A percentile compares a stretch with the other conserved stretches of the same genome.
These are phyloP conservation scores for Mallotus japonicus DNA, from an alignment of 441 rosid species.

Conservation along the genomic window DNA sequence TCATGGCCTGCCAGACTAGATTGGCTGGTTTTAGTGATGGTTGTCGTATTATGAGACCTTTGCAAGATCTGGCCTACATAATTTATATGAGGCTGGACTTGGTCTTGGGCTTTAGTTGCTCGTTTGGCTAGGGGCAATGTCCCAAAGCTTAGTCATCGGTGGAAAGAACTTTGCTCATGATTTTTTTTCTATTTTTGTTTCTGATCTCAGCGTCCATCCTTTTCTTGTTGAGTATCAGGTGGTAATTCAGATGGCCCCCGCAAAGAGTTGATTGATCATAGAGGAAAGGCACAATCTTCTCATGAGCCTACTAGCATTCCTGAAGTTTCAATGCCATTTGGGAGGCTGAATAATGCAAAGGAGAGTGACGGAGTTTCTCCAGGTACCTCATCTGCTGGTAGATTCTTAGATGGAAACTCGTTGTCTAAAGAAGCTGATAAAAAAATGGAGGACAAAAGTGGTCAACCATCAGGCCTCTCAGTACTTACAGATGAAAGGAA, in stretches of 20 bases:
- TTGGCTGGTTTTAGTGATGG: slow-evolving; percentile 10
- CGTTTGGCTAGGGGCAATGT: not conserved
- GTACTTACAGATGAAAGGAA: slow-evolving; percentile 53
- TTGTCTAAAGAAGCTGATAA: slow-evolving; percentile 45
- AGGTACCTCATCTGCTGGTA: slow-evolving; percentile 47
- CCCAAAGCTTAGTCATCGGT: not conserved
- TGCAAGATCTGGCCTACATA: not conserved
- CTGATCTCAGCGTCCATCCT: slow-evolving; percentile 11
- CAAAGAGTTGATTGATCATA: slow-evolving; percentile 54
- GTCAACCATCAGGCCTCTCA: slow-evolving; percentile 34
- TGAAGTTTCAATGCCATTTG: slow-evolving; percentile 49
- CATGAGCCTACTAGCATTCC: slow-evolving; percentile 46
- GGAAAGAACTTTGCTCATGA: not conserved
- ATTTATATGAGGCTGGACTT: not conserved
- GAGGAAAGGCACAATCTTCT: slow-evolving; percentile 50
- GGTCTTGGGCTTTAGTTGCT: not conserved
- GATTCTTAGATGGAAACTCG: slow-evolving; percentile 49
- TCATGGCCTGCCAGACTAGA: not conserved
- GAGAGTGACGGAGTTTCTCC: slow-evolving; percentile 38
- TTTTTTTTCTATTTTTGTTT: not conserved
- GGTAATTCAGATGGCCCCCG: slow-evolving; percentile 54
- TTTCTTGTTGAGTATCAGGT: slow-evolving; percentile 35
- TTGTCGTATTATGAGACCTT: not conserved
- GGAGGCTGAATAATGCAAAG: slow-evolving; percentile 46
- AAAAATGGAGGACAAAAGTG: slow-evolving; percentile 49